Conservation (phyloP, 345 rosid species). For the Aegle marmelos region DNA sequence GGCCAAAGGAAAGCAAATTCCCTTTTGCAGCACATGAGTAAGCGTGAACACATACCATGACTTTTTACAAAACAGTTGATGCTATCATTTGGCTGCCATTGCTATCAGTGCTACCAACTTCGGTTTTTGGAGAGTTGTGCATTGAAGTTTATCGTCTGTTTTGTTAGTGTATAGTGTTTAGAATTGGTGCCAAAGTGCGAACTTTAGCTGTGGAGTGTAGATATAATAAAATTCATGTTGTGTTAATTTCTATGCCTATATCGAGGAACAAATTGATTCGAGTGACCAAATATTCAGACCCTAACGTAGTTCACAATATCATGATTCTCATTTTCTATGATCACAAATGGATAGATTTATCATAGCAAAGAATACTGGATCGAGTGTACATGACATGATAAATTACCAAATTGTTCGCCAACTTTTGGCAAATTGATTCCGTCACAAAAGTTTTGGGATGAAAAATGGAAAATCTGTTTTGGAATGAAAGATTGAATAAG, state of each 20-base stretch:
- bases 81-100: neutral
- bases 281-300: neutral
- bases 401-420: too few relatives aligned
- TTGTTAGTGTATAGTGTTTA: neutral
- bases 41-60: constrained; percentile 56
- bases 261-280: neutral
- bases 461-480: too few relatives aligned
- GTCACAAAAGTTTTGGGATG: too few relatives aligned
- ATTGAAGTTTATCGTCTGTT: neutral
- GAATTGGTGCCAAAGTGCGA: neutral
- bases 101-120: neutral
- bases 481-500: too few relatives aligned
- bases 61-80: neutral
- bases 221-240: neutral
- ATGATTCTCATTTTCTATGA: too few relatives aligned
- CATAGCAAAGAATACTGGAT: too few relatives aligned
- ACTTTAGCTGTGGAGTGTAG: neutral
- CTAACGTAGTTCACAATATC: too few relatives aligned
- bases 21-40: constrained; percentile 54
- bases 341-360: too few relatives aligned
- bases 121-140: neutral
- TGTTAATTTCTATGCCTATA: neutral
- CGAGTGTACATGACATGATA: too few relatives aligned
- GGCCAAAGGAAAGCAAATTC: constrained; percentile 65
- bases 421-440: too few relatives aligned